Evolutionary conservation across 164 flowering plant species (phyloP), one percentile per base, ranked within the genome.

Genomic region (Buxus sempervirens): DNA sequence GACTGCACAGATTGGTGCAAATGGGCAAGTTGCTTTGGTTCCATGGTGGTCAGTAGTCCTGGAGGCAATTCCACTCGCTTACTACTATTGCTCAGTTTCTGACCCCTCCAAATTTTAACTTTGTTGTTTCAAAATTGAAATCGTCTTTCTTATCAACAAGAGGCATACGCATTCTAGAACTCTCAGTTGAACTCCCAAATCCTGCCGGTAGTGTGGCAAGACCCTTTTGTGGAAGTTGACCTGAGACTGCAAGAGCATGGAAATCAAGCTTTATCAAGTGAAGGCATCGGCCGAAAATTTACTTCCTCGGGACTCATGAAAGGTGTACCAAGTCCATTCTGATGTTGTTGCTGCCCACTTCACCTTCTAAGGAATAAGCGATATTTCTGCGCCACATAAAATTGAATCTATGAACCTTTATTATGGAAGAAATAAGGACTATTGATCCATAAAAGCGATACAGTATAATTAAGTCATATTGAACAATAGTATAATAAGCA

Each of bases 41-140:
- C 86, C 86, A 83, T 82, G 57, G 71, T 79, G 23, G 93, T 83
- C 6, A 90, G 90, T 61, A 88, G 81, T 45, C 90, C 93, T 71
- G 83, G 90, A 20, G 86, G 85, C 63, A 86, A 78, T 70, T 78
- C 79, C 73, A 82, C 69, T 45, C 75, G 88, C 72, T 82, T 84
- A 62, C 69, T 76, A 20, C 63, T 64, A 63, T 62, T 77, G 75
- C 20, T 73, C 64, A 78, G 38, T 32, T 3, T 60, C 41, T 75
- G 84, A 15, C 84, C 1, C 81, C 90, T 28, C 78, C 79, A 54
- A 74, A 84, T 72, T 83, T 75, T 54, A 78, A 38, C 58, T 82
- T 86, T 1, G 86, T 77, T 54, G 65, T 78, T 64, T 88, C 93
- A 71, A 85, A 88, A 79, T 82, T 85, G 61, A 86, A 86, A 27